Evolutionary conservation across 208 protist genomes (phyloP), one percentile per base, ranked within the genome.

Genomic region (Leishmania tropica): DNA sequence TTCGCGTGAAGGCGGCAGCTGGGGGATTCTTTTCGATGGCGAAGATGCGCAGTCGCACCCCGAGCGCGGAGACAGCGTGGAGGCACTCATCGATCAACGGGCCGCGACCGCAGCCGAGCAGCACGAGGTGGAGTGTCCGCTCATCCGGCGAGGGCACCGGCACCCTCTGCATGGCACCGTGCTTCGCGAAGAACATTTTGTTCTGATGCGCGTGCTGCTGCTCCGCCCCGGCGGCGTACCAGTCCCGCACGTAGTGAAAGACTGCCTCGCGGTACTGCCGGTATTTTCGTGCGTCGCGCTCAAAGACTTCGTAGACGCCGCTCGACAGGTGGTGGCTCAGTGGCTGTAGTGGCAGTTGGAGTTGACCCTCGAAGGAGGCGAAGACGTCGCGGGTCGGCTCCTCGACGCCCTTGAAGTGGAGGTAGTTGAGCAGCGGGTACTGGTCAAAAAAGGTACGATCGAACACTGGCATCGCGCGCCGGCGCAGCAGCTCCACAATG

Each of bases 11-110:
- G 45, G 96, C 89, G 40, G 99, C 90, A 1, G 99, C 99, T 62
- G 98, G 97, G 17, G 94, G 91, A 86, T 99, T 99, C 93, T 99
- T 99, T 79, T 99, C 99, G 2, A 99, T 89, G 17, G 98, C 99
- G 82, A 98, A 99, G 5, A 99, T 83, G 48, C 92, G 93, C 58
- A 99, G 79, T 15, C 87, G 85, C 62, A 94, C 72, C 8, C 92
- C 91, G 5, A 93, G 81, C 11, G 86, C 75, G 5, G 88, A 89
- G 35, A 96, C 92, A 8, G 97, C 98, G 73, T 88, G 83, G 53
- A 99, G 87, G 35, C 92, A 91, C 19, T 93, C 92, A 47, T 93
- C 87, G 11, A 99, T 96, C 5, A 99, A 85, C 60, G 98, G 98
- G 17, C 99, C 99, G 56, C 99, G 93, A 10, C 99, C 99, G 47